Evolutionary conservation across 331 rosid species (phyloP).

Genomic region (Pyracantha coccinea): DNA sequence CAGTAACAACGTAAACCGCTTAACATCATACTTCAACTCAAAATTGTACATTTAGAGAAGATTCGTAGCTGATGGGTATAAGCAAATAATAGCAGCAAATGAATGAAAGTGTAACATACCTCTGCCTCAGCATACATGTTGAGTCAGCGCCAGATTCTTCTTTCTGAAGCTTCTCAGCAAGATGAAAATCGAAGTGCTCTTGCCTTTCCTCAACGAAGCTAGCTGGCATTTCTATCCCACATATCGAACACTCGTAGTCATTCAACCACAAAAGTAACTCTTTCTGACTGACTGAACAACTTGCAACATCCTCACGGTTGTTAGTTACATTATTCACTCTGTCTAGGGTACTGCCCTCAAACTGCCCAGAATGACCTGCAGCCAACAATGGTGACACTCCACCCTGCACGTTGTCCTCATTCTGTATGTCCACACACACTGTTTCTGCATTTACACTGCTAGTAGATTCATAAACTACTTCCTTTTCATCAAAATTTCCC

Average conservation of each 20-base stretch:
- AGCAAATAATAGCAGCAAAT: no score
- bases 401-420: neutral
- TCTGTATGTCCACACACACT: slow-evolving; percentile 7
- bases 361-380: slow-evolving; percentile 28
- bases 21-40: no score
- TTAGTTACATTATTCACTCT: slow-evolving; percentile 17
- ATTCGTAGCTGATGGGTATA: no score
- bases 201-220: slow-evolving; percentile 63
- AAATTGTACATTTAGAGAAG: no score
- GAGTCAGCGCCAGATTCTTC: slow-evolving; percentile 55
- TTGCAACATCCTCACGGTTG: slow-evolving; percentile 13
- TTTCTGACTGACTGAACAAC: slow-evolving; percentile 25
- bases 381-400: slow-evolving; percentile 8
- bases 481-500: slow-evolving; percentile 16
- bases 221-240: slow-evolving; percentile 77
- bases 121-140: slow-evolving; percentile 16
- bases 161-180: slow-evolving; percentile 79
- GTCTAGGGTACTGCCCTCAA: slow-evolving; percentile 16
- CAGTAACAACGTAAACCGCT: no score
- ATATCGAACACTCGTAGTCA: slow-evolving; percentile 74
- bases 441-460: slow-evolving; percentile 8
- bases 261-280: slow-evolving; percentile 49
- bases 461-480: slow-evolving; percentile 19
- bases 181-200: slow-evolving; percentile 78
- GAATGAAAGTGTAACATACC: slow-evolving; percentile 30